Percentiles rank a stretch among this genome's conserved stretches.
Evolutionary conservation across 2,329 filamentous ascomycete species (phyloP).

Genomic region (Paraphoma sp.): DNA sequence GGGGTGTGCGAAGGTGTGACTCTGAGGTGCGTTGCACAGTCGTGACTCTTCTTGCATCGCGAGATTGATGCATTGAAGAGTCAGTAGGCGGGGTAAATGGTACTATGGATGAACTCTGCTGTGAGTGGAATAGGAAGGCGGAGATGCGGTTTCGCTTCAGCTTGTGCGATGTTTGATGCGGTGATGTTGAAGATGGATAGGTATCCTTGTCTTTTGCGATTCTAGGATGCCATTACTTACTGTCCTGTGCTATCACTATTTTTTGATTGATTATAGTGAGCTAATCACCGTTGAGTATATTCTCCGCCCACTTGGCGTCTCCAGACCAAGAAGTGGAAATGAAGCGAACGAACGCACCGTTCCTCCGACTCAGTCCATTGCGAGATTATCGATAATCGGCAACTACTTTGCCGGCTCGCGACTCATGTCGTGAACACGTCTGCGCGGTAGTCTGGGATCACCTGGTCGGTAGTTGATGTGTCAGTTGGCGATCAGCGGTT

Average conservation of each 20-base stretch:
- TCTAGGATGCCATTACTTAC: too few species aligned
- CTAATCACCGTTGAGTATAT: too few species aligned
- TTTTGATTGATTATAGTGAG: too few species aligned
- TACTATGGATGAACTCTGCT: neutral
- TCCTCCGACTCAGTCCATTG: neutral
- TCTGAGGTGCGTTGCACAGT: neutral
- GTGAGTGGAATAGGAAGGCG: neutral
- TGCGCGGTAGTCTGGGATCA: conserved; percentile 12
- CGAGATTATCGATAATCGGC: neutral
- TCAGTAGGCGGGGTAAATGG: neutral
- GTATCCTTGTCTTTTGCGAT: too few species aligned
- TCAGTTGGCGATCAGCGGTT: conserved; percentile 15
- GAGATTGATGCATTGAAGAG: too few species aligned
- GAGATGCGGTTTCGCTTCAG: neutral
- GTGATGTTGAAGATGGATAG: neutral
- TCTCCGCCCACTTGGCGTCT: too few species aligned
- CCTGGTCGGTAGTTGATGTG: conserved; percentile 18
- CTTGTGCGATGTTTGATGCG: neutral
- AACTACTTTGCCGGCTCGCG: neutral
- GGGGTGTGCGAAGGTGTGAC: neutral
- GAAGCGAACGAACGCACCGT: too few species aligned
- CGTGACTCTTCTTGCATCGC: neutral
- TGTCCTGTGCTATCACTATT: too few species aligned
- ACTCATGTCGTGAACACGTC: conserved; percentile 17
- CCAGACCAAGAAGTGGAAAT: too few species aligned